Evolutionary conservation across 306 rosid species (phyloP).

Genomic region (Lablab purpureus): DNA sequence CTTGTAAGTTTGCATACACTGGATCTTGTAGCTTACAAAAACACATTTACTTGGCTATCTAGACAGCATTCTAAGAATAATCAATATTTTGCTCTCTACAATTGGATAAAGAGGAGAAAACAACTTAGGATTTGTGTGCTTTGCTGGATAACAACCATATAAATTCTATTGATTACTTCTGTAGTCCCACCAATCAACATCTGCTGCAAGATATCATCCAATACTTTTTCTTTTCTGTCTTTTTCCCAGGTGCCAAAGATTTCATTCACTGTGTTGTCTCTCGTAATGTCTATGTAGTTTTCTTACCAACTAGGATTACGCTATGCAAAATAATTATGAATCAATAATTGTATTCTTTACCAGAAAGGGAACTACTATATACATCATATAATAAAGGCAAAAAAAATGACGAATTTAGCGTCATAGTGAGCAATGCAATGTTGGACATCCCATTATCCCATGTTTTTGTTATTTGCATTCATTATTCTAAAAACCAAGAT

Average conservation of each 20-base stretch:
- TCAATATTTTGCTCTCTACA: constrained; percentile 3
- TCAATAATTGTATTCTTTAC: constrained; percentile 40
- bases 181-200: constrained; percentile 12
- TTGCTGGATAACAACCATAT: constrained; percentile 4
- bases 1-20: not conserved
- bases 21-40: not conserved
- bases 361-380: constrained; percentile 4
- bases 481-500: not conserved
- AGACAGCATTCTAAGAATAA: not conserved
- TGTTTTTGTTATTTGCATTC: not conserved
- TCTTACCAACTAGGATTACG: constrained; percentile 18
- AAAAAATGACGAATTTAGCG: not conserved
- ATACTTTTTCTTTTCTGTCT: constrained; percentile 2
- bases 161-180: not conserved
- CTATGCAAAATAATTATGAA: constrained; percentile 22
- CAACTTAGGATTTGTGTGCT: not conserved
- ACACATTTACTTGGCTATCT: not conserved
- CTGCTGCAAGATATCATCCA: not conserved
- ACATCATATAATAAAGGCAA: not conserved
- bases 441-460: constrained; percentile 19
- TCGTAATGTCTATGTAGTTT: not conserved
- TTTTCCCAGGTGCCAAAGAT: constrained; percentile 25
- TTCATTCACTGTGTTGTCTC: not conserved
- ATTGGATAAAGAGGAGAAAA: not conserved
- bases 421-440: constrained; percentile 4